Percentiles rank a stretch among this genome's conserved stretches.
Evolutionary conservation across 768 basidiomycete species (phyloP).

Genomic region (Omphalotus guepiniiformis): DNA sequence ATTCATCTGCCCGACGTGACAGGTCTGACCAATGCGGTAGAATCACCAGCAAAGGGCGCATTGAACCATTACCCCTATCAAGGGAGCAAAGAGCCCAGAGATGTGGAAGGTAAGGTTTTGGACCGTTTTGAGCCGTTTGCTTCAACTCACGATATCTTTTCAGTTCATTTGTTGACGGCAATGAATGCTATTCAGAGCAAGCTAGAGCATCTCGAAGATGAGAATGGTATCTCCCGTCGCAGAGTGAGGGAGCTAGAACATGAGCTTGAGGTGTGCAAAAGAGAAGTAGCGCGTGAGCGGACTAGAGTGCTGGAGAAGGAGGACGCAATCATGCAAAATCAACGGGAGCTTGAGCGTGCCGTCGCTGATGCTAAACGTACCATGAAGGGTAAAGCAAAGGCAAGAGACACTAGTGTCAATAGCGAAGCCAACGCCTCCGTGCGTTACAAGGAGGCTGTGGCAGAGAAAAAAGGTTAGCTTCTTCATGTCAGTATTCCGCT

Average conservation of each 20-base stretch:
- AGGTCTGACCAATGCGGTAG: slow-evolving; percentile 74
- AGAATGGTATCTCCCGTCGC: slow-evolving; percentile 77
- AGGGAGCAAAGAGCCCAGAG: slow-evolving; percentile 43
- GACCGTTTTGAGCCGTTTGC: not conserved
- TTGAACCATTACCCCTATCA: slow-evolving; percentile 48
- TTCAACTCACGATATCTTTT: slow-evolving; percentile 3
- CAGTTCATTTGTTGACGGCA: slow-evolving; percentile 60
- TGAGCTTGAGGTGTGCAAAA: slow-evolving; percentile 80
- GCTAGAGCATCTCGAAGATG: slow-evolving; percentile 69
- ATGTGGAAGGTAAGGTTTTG: slow-evolving; percentile 55
- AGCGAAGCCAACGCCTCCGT: slow-evolving; percentile 37
- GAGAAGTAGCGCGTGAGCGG: slow-evolving; percentile 70
- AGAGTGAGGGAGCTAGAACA: slow-evolving; percentile 84
- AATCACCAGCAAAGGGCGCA: slow-evolving; percentile 61
- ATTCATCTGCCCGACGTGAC: slow-evolving; percentile 80
- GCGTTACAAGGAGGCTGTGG: slow-evolving; percentile 73
- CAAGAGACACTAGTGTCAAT: slow-evolving; percentile 19
- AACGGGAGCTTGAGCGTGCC: slow-evolving; percentile 23
- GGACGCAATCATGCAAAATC: slow-evolving; percentile 36
- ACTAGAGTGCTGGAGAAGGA: slow-evolving; percentile 58
- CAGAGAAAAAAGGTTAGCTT: slow-evolving; percentile 82
- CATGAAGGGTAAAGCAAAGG: slow-evolving; percentile 36
- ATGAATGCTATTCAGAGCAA: slow-evolving; percentile 63
- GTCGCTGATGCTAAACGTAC: slow-evolving; percentile 14
- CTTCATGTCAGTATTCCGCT: not conserved